A percentile compares a stretch with the other conserved stretches of the same genome.
Evolutionary conservation across 2,329 filamentous ascomycete genomes (phyloP).

Genomic region (Penicillium sp.): DNA sequence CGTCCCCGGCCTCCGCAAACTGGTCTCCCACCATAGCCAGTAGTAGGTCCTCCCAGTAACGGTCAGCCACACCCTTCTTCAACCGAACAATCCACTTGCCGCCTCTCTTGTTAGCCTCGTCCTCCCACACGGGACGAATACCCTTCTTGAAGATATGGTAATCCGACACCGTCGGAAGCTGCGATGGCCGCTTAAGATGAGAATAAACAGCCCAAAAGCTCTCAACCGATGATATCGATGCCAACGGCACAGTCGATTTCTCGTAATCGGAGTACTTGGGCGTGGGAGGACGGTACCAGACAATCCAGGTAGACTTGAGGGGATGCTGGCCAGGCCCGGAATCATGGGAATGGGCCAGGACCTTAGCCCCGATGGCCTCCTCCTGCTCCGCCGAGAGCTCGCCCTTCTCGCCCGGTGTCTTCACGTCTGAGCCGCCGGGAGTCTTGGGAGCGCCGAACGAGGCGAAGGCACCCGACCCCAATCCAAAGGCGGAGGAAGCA

Average conservation of each 20-base stretch:
- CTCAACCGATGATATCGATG: conserved; percentile 76
- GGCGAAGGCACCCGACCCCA: conserved; percentile 93
- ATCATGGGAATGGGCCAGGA: conserved; percentile 38
- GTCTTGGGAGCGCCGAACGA: conserved; percentile 95
- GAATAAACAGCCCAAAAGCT: conserved; percentile 88
- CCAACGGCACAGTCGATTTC: conserved; percentile 87
- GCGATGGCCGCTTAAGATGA: conserved; percentile 85
- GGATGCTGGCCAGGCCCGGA: conserved; percentile 50
- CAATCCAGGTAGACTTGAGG: conserved; percentile 85
- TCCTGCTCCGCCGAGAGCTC: conserved; percentile 50
- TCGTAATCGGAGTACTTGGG: conserved; percentile 98
- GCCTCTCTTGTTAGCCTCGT: conserved; percentile 91
- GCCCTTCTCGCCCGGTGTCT: conserved; percentile 63
- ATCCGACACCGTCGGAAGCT: conserved; percentile 86
- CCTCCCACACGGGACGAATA: conserved; percentile 96
- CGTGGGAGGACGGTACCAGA: conserved; percentile 96
- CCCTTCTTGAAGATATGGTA: conserved; percentile 98
- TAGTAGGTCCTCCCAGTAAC: conserved; percentile 94
- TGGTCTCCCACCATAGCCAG: conserved; percentile 90
- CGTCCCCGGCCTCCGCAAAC: conserved; percentile 86
- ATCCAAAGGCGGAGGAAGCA: conserved; percentile 84
- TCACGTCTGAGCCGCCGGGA: conserved; percentile 75
- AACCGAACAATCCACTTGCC: conserved; percentile 97
- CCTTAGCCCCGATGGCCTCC: conserved; percentile 38
- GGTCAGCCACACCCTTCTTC: conserved; percentile 95